These are phyloP conservation scores for Hyparrhenia diplandra DNA, from an alignment of 176 grass and related monocot genomes.

Conservation along the genomic window DNA sequence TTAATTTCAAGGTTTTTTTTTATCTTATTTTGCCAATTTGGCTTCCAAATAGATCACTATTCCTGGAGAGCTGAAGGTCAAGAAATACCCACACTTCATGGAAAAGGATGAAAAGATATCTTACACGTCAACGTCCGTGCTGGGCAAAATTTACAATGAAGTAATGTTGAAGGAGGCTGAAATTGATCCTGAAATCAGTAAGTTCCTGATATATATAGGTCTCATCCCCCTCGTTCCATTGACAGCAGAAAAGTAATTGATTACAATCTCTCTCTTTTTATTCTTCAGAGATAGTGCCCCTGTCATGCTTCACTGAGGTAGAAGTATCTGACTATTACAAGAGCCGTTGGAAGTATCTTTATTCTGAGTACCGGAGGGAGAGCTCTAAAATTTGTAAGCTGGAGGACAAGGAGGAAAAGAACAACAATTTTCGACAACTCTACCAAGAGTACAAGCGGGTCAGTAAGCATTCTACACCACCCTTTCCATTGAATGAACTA, in stretches of 20 bases:
- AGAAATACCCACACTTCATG: conserved; percentile 74
- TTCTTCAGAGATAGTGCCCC: conserved; percentile 39
- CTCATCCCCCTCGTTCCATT: background rate
- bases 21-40: background rate
- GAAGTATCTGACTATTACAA: background rate
- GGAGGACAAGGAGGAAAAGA: background rate
- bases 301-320: conserved; percentile 31
- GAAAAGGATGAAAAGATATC: background rate
- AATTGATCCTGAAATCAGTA: conserved; percentile 33
- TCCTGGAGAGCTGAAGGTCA: conserved; percentile 27
- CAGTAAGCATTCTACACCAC: background rate
- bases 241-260: background rate
- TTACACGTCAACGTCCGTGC: conserved; percentile 53
- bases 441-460: conserved; percentile 56
- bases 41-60: conserved; percentile 43
- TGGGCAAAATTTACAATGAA: conserved; percentile 57
- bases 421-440: conserved; percentile 25
- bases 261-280: background rate
- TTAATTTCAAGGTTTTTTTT: background rate
- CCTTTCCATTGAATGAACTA: background rate
- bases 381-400: background rate
- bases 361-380: conserved; percentile 30
- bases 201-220: conserved; percentile 2
- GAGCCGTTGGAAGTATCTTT: background rate
- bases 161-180: conserved; percentile 22